phyloP scores from a whole-genome alignment of 1,284 basidiomycete species.

The Entoloma clypeatum region DNA sequence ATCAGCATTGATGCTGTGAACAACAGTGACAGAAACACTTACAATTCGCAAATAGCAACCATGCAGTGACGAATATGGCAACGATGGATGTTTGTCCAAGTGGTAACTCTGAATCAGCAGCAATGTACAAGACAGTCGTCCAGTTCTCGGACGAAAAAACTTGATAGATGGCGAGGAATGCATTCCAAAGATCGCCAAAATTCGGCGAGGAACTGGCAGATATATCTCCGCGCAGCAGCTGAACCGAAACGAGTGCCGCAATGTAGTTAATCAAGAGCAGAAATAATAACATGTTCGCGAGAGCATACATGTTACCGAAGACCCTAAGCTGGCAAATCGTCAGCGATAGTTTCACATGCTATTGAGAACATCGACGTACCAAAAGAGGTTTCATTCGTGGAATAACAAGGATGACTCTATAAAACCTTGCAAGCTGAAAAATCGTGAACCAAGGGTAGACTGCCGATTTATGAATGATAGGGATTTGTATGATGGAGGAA shows the following conservation, averaged over 20 bases:
- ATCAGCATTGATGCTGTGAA: constrained; percentile 6
- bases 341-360: background rate
- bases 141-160: constrained; percentile 96
- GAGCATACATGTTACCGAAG: constrained; percentile 89
- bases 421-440: constrained; percentile 88
- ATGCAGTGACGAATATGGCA: constrained; percentile 75
- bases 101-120: constrained; percentile 58
- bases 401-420: constrained; percentile 87
- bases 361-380: constrained; percentile 38
- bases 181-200: constrained; percentile 87
- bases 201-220: constrained; percentile 56
- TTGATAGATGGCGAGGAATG: constrained; percentile 89
- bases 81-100: constrained; percentile 75
- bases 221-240: constrained; percentile 81
- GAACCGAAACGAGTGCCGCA: constrained; percentile 77
- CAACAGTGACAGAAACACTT: constrained; percentile 33
- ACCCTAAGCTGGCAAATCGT: constrained; percentile 62
- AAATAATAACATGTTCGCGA: constrained; percentile 94
- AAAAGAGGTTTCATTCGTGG: constrained; percentile 82
- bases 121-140: constrained; percentile 79
- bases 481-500: constrained; percentile 84
- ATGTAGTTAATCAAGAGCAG: constrained; percentile 88
- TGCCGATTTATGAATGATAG: constrained; percentile 60
- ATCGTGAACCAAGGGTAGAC: constrained; percentile 91
- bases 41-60: constrained; percentile 96